These are phyloP conservation scores for Trichoderma asperelloides DNA, from an alignment of 495 filamentous ascomycete genomes.

Conservation along the genomic window DNA sequence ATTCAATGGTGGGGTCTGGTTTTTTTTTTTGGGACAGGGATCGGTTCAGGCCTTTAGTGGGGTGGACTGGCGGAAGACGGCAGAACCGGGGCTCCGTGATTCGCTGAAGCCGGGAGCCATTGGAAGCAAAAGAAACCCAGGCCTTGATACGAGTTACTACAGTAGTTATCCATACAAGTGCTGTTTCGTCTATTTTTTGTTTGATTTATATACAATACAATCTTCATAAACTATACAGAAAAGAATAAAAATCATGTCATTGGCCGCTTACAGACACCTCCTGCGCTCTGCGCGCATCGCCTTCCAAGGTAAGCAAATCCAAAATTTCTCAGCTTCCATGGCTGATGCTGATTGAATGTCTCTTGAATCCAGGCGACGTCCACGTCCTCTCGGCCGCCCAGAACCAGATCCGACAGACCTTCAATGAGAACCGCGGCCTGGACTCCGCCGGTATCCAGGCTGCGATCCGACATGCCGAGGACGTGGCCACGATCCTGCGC, in stretches of 20 bases:
- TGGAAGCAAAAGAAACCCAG: no score
- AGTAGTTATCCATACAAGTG: no score
- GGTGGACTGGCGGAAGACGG: neutral
- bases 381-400: constrained; percentile 60
- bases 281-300: constrained; percentile 75
- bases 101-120: neutral
- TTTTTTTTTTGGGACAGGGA: neutral
- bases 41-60: neutral
- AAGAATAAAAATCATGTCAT: constrained; percentile 41
- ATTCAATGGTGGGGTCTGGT: neutral
- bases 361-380: constrained; percentile 49
- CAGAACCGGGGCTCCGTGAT: constrained; percentile 2
- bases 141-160: no score
- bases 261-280: constrained; percentile 72
- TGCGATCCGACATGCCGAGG: constrained; percentile 66
- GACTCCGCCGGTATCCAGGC: constrained; percentile 37
- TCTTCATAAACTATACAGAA: neutral
- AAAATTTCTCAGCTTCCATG: neutral
- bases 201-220: neutral
- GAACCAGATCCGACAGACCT: constrained; percentile 56
- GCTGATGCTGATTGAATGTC: neutral
- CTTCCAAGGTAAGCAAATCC: constrained; percentile 58
- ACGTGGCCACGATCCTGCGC: constrained; percentile 69
- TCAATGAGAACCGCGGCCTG: constrained; percentile 54
- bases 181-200: neutral